Conservation (phyloP, 257 asterid genomes). For the Solanum infundibuliforme region DNA sequence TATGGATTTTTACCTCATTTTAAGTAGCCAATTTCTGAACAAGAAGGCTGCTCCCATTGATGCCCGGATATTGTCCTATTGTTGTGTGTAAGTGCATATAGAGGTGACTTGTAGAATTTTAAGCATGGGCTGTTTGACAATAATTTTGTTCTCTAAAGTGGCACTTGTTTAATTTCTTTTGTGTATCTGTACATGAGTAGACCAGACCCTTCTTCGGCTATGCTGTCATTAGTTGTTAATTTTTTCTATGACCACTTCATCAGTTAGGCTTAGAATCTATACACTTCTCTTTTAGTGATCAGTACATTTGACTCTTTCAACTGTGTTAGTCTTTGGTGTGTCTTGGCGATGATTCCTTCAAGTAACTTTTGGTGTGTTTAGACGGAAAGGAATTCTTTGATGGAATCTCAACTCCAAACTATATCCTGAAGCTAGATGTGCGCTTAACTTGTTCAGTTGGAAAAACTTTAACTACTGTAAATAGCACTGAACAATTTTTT, state of each 20-base stretch:
- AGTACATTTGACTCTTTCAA: background rate
- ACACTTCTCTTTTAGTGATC: background rate
- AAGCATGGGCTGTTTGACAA: background rate
- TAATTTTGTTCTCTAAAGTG: background rate
- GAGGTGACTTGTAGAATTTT: background rate
- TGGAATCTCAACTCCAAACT: too few relatives aligned
- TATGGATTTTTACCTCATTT: background rate
- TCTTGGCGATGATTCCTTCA: too few relatives aligned
- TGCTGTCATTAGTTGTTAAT: background rate
- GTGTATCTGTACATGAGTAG: background rate
- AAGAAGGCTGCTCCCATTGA: background rate
- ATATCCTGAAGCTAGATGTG: background rate
- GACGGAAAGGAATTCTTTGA: too few relatives aligned
- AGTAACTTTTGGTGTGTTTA: too few relatives aligned
- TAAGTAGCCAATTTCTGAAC: background rate
- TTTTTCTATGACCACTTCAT: background rate
- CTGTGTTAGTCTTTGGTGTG: too few relatives aligned
- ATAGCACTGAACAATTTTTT: background rate
- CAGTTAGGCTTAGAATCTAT: background rate
- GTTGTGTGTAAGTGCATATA: background rate
- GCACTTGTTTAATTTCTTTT: background rate
- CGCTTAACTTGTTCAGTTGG: background rate
- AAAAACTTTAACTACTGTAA: background rate
- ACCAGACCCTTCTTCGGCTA: background rate
- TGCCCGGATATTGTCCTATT: background rate